Percentiles rank a stretch among this genome's conserved stretches.
Evolutionary conservation across 2,329 filamentous ascomycete species (phyloP).

Genomic region (Colletotrichum viniferum): DNA sequence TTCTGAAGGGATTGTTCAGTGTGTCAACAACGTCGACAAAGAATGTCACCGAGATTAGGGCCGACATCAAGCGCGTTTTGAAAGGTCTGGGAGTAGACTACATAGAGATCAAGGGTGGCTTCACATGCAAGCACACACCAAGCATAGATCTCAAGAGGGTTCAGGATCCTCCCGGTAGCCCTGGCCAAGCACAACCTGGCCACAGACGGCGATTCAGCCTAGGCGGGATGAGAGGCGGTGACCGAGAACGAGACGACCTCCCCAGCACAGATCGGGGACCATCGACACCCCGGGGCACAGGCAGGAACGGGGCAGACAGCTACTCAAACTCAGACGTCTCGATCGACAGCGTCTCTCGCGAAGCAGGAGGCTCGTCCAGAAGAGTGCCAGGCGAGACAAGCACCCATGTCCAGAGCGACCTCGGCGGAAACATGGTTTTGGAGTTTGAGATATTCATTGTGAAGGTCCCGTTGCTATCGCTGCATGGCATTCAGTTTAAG

Average conservation of each 20-base stretch:
- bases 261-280: constrained; percentile 57
- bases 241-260: constrained; percentile 74
- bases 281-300: constrained; percentile 47
- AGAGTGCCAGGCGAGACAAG: constrained; percentile 83
- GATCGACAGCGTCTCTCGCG: constrained; percentile 71
- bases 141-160: constrained; percentile 86
- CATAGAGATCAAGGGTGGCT: constrained; percentile 90
- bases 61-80: constrained; percentile 89
- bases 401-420: constrained; percentile 88
- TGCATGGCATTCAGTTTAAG: constrained; percentile 98
- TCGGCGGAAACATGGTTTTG: constrained; percentile 82
- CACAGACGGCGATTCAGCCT: constrained; percentile 86
- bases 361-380: constrained; percentile 55
- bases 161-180: constrained; percentile 66
- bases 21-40: constrained; percentile 96
- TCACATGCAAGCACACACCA: constrained; percentile 84
- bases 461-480: constrained; percentile 89
- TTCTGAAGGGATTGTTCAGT: constrained; percentile 94
- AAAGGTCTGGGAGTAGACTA: constrained; percentile 90
- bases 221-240: constrained; percentile 65
- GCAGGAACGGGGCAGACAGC: constrained; percentile 64
- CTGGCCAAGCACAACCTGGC: constrained; percentile 52
- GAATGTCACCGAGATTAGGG: constrained; percentile 81
- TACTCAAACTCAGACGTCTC: constrained; percentile 89
- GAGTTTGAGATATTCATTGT: constrained; percentile 97